A percentile compares a stretch with the other conserved stretches of the same genome.
Conservation (phyloP, 169 alveolate species). For the Plasmodium vinckei region DNA sequence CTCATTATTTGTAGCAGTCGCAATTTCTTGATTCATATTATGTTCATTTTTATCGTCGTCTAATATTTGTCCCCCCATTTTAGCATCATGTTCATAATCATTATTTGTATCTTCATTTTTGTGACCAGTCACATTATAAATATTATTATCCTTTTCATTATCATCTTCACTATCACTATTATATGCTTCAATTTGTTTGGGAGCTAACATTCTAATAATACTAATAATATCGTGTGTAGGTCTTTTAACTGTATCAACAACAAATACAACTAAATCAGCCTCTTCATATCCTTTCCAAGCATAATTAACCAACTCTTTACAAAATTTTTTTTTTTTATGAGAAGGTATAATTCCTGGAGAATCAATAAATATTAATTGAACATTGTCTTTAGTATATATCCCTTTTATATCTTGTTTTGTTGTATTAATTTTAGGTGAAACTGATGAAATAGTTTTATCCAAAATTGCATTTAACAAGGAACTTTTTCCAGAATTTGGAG, state of each 20-base stretch:
- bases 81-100: background rate
- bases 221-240: constrained; percentile 85
- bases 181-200: constrained; percentile 72
- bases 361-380: constrained; percentile 88
- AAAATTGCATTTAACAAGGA: constrained; percentile 87
- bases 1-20: background rate
- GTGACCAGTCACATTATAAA: background rate
- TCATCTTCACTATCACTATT: constrained; percentile 59
- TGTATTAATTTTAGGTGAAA: constrained; percentile 91
- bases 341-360: constrained; percentile 90
- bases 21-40: background rate
- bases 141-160: background rate
- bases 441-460: constrained; percentile 87
- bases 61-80: no score
- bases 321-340: constrained; percentile 85
- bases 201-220: constrained; percentile 83
- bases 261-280: constrained; percentile 88
- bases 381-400: constrained; percentile 81
- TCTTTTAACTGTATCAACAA: constrained; percentile 88
- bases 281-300: constrained; percentile 92
- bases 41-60: background rate
- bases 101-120: background rate
- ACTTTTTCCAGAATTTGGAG: constrained; percentile 91
- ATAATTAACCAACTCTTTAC: constrained; percentile 86
- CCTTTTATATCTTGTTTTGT: constrained; percentile 87